A percentile compares a stretch with the other conserved stretches of the same genome.
Evolutionary conservation across 2,329 filamentous ascomycete species (phyloP).

Genomic region (Aureobasidium subglaciale): DNA sequence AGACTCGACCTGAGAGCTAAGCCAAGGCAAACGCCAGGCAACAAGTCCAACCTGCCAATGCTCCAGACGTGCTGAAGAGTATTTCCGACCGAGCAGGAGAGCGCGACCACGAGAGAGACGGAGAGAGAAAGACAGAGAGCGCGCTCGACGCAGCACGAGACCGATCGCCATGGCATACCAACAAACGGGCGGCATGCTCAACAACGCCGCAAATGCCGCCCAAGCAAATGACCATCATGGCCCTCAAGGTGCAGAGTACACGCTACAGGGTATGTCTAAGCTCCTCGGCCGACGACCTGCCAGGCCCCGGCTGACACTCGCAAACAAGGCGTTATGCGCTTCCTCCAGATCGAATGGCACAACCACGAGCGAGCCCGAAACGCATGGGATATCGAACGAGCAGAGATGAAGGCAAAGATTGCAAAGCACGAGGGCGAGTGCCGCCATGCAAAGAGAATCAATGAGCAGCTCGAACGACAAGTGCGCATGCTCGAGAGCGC

Average conservation of each 20-base stretch:
- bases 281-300: not conserved
- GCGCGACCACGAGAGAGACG: not conserved
- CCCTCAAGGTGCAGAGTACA: constrained; percentile 62
- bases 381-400: constrained; percentile 97
- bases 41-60: not conserved
- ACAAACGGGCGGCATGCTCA: constrained; percentile 53
- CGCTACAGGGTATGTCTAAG: constrained; percentile 52
- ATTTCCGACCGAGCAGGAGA: constrained; percentile 1
- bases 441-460: constrained; percentile 76
- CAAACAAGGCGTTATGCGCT: constrained; percentile 84
- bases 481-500: constrained; percentile 84
- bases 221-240: constrained; percentile 42
- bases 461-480: constrained; percentile 84
- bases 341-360: constrained; percentile 98
- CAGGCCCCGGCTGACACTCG: not conserved
- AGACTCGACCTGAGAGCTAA: not conserved
- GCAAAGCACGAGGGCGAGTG: constrained; percentile 87
- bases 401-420: constrained; percentile 98
- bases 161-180: constrained; percentile 58
- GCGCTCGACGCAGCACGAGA: constrained; percentile 7
- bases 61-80: not conserved
- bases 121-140: no score
- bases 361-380: constrained; percentile 95
- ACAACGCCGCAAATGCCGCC: constrained; percentile 42
- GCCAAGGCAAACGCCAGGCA: not conserved